Evolutionary conservation across 2,329 filamentous ascomycete species (phyloP), one percentile per base, ranked within the genome.

Genomic region (Tolypocladium nubicola): DNA sequence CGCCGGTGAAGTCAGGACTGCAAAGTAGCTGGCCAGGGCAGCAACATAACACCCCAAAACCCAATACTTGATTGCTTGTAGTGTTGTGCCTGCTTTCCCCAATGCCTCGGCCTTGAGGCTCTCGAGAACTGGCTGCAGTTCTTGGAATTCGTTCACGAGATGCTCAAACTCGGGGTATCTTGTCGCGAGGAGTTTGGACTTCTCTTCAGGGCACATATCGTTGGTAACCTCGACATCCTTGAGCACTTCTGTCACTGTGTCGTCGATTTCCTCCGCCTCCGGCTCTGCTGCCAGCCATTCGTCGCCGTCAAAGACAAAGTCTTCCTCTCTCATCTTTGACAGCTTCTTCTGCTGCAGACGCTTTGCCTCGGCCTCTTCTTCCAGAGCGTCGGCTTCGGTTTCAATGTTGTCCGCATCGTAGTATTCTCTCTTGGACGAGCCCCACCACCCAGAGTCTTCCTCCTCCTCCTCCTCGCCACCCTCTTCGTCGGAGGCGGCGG

Each of bases 151-250:
- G 63, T 88, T 86, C 53, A 89, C 86, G 41, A 99, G 78, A 57
- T 87, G 87, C 61, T 95, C 89, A 63, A 97, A 94, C 68, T 99
- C 94, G 3, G 95, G 94, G 70, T 99, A 97, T 69, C 90, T 81
- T 52, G 84, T 82, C 65, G 86, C 85, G 54, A 99, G 74, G 19
- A 97, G 81, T 66, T 85, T 87, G 61, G 88, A 75, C 62, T 85
- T 82, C 68, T 97, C 92, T 47, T 88, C 85, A 4, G 82, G 72
- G 8, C 80, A 76, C 86, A 96, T 92, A 59, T 89, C 84, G 26
- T 89, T 84, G 14, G 90, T 87, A 58, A 97, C 85, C 64, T 92
- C 86, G 47, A 92, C 69, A 65, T 95, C 88, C 55, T 90, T 89
- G 52, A 97, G 78, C n/a, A 92, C 83, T 69, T 97, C 90, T 4